Conservation (phyloP, 441 rosid species). For the Arabidopsis lyrata region DNA sequence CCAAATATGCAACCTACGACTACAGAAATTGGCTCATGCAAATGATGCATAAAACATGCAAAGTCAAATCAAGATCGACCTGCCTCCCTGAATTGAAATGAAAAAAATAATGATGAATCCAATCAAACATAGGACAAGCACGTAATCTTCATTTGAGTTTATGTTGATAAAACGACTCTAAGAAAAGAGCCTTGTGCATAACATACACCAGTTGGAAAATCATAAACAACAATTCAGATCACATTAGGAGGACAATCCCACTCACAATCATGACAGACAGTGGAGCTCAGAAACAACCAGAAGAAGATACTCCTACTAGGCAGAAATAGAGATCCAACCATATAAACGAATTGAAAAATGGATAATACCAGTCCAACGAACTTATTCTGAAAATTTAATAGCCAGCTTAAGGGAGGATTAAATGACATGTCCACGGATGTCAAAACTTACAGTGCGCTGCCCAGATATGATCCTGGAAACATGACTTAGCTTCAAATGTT, state of each 20-base stretch:
- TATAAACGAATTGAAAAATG: conserved; percentile 3
- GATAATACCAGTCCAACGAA: background rate
- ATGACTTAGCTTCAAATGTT: conserved; percentile 87
- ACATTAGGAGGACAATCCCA: conserved; percentile 13
- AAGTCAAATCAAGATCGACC: conserved; percentile 30
- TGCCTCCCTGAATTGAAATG: conserved; percentile 23
- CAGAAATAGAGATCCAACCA: conserved; percentile 17
- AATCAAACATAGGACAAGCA: conserved; percentile 28
- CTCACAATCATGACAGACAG: conserved; percentile 1
- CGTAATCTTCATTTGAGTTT: conserved; percentile 9
- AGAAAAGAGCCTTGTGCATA: conserved; percentile 18
- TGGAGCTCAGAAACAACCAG: conserved; percentile 13
- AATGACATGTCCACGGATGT: background rate
- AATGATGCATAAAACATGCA: conserved; percentile 14
- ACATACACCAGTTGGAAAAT: conserved; percentile 22
- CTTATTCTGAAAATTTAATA: conserved; percentile 15
- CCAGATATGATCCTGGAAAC: conserved; percentile 94
- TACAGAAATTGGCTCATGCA: conserved; percentile 2
- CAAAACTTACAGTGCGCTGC: conserved; percentile 90
- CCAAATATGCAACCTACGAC: conserved; percentile 7
- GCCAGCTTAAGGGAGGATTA: conserved; percentile 14
- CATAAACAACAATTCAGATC: conserved; percentile 14
- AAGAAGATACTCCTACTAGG: background rate
- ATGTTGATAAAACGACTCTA: conserved; percentile 28
- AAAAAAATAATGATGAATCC: conserved; percentile 1